Percentiles rank a stretch among this genome's conserved stretches.
These are phyloP conservation scores for Colletotrichum paranaense DNA, from an alignment of 2,329 filamentous ascomycete genomes.

Conservation along the genomic window DNA sequence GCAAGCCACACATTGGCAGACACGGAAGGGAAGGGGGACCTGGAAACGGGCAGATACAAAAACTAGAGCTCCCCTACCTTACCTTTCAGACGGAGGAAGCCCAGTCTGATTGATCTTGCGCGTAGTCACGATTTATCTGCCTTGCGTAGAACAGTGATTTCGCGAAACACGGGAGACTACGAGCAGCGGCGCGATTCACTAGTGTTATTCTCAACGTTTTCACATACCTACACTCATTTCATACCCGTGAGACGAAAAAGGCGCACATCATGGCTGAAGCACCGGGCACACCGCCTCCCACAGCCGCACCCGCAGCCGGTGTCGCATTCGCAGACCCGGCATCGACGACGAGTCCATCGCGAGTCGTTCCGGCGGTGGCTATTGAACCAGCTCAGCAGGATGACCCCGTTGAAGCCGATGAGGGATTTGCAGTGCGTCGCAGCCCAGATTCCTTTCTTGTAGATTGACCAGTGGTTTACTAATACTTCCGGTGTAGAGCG, in stretches of 20 bases:
- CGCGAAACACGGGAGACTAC: too few relatives aligned
- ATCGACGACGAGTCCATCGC: background rate
- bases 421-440: background rate
- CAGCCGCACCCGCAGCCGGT: too few relatives aligned
- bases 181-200: background rate
- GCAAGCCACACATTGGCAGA: background rate
- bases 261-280: background rate
- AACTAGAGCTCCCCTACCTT: background rate
- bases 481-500: background rate
- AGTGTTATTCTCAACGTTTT: too few relatives aligned
- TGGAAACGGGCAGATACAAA: background rate
- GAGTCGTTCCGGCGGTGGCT: background rate
- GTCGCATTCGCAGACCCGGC: background rate
- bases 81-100: background rate
- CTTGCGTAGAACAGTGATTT: too few relatives aligned
- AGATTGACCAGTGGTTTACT: background rate
- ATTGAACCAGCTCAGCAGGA: background rate
- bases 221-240: background rate
- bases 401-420: background rate
- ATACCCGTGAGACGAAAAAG: background rate
- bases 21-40: background rate
- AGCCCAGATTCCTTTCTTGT: too few relatives aligned
- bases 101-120: background rate
- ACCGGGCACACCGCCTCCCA: background rate
- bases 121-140: too few relatives aligned